phyloP scores from a whole-genome alignment of 1,139 yeast species.

The Nakaseomyces glabratus region DNA sequence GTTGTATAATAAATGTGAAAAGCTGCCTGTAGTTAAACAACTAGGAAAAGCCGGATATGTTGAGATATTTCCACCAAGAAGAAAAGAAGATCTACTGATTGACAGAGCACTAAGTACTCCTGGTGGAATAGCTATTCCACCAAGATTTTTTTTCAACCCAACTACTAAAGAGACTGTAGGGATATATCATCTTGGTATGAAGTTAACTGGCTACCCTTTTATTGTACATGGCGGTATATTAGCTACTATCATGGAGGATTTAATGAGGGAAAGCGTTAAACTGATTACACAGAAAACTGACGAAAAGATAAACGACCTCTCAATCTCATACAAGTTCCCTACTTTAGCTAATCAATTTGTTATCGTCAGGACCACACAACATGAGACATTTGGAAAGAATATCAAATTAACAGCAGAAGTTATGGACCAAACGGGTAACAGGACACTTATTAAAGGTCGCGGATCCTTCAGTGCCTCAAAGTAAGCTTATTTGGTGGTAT shows the following conservation, averaged over 20 bases:
- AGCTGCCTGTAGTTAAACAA: conserved; percentile 38
- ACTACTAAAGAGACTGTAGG: conserved; percentile 53
- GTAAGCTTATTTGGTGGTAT: conserved; percentile 6
- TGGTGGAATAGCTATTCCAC: conserved; percentile 72
- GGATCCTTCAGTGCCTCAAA: conserved; percentile 29
- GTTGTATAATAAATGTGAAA: conserved; percentile 42
- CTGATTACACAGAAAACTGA: conserved; percentile 27
- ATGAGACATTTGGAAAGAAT: conserved; percentile 30
- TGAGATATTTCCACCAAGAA: conserved; percentile 26
- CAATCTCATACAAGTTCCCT: conserved; percentile 51
- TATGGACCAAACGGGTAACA: conserved; percentile 37
- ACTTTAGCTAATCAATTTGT: conserved; percentile 75
- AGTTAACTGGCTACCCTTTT: conserved; percentile 79
- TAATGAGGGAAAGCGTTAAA: conserved; percentile 37
- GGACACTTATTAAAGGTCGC: conserved; percentile 38
- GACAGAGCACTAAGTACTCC: conserved; percentile 44
- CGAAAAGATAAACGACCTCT: conserved; percentile 24
- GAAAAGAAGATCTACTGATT: conserved; percentile 30
- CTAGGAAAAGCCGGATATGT: conserved; percentile 33
- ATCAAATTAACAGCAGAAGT: conserved; percentile 34
- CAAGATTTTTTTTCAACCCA: conserved; percentile 56
- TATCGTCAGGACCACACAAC: conserved; percentile 46
- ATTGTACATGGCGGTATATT: conserved; percentile 84
- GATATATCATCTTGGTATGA: conserved; percentile 68
- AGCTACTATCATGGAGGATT: conserved; percentile 74